Base-by-base conservation (phyloP, 306 rosid species). In the Inga leiocalycina region DNA sequence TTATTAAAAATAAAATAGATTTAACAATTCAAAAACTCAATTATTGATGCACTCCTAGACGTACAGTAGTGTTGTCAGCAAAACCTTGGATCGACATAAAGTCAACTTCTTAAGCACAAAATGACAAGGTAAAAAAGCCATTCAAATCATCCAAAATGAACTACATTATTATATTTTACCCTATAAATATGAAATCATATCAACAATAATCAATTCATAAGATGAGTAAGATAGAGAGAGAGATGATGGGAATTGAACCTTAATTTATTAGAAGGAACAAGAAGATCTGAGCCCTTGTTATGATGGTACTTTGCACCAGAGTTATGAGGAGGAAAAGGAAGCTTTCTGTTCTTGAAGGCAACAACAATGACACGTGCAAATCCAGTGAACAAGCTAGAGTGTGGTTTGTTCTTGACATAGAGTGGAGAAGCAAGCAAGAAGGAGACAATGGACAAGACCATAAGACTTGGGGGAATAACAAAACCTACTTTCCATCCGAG, bases 401-500 rank as follows among this genome's bases (percentile, higher is more conserved):
- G 80, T 3, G 92, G 90, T 67, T 86, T 88, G 24, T 77, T 84
- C 80, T 89, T 93, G 27, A 93, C 85, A 73, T 91, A 93, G 8
- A 85, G 56, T 37, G 92, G 75, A 45, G 90, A 88, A 13, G 90
- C 90, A 27, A 87, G 70, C 66, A 90, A 83, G 86, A 93, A 88
- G 17, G 81, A 69, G 68, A 85, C 2, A 13, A 86, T 76, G 12
- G 94, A 88, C 4, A 88, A 2, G 65, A 90, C 22, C 97, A 91
- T 91, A 8, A 91, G 89, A 59, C 81, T 64, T 15, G 86, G 92
- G n/a, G 94, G 95, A 43, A 93, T 84, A 2, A 91, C 95, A 74
- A 91, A 93, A 15, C 97, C 95, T 44, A 93, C n/a, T 85, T 51
- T 85, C 97, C 97, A 93, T 8, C 95, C 91, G 2, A 78, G 71